A percentile compares a stretch with the other conserved stretches of the same genome.
These are phyloP conservation scores for Gentiana macrophylla DNA, from an alignment of 257 asterid genomes.

Conservation along the genomic window DNA sequence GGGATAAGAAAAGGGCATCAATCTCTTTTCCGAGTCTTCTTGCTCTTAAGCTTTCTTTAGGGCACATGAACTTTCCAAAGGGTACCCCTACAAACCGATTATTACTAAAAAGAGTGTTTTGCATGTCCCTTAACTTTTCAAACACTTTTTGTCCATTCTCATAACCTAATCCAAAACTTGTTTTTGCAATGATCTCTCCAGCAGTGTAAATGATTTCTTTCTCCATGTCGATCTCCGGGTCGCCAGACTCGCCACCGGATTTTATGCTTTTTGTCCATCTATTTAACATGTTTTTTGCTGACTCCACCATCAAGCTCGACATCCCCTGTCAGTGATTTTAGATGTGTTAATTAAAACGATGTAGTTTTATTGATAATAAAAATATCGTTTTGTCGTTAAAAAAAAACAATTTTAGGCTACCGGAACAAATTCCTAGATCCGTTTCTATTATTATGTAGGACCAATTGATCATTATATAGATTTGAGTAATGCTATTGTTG, in stretches of 20 bases:
- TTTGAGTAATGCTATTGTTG: too few species aligned
- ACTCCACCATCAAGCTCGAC: constrained; percentile 66
- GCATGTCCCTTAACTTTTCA: constrained; percentile 57
- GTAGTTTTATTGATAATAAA: too few species aligned
- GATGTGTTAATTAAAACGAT: too few species aligned
- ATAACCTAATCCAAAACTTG: constrained; percentile 62
- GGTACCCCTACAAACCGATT: constrained; percentile 83
- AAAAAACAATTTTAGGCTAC: too few species aligned
- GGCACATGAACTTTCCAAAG: constrained; percentile 47
- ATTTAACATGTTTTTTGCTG: constrained; percentile 50
- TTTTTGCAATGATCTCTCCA: constrained; percentile 73
- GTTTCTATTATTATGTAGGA: too few species aligned
- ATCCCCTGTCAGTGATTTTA: constrained; percentile 35
- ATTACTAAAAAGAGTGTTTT: constrained; percentile 59
- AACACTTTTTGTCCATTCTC: constrained; percentile 45
- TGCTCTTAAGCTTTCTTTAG: constrained; percentile 35
- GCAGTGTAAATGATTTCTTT: constrained; percentile 54
- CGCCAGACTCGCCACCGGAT: constrained; percentile 46
- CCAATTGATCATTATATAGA: too few species aligned
- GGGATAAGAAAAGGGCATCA: constrained; percentile 37
- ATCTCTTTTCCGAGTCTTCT: constrained; percentile 54
- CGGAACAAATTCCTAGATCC: too few species aligned
- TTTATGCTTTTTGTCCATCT: constrained; percentile 41
- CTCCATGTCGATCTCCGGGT: constrained; percentile 57
- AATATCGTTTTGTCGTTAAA: too few species aligned